These are phyloP conservation scores for Rhynchospora breviuscula DNA, from an alignment of 176 grass and related monocot species.

Conservation along the genomic window DNA sequence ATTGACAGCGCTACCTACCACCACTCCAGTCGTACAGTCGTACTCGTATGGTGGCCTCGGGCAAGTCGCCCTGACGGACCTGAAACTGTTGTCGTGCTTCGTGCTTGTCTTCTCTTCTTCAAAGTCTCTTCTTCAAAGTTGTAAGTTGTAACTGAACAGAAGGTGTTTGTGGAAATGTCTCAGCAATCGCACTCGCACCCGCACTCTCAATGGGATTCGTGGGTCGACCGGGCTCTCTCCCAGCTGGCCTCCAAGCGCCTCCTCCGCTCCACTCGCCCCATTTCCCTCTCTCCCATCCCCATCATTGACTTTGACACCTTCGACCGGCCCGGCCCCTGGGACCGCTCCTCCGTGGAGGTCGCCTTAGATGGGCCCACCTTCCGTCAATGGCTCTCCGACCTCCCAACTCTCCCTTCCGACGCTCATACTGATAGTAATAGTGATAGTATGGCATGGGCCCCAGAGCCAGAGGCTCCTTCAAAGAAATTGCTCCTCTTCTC, in stretches of 20 bases:
- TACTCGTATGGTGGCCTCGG: too few relatives aligned
- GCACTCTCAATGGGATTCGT: slow-evolving; percentile 41
- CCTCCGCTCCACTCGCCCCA: slow-evolving; percentile 55
- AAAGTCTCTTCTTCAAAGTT: too few relatives aligned
- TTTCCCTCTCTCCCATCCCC: slow-evolving; percentile 24
- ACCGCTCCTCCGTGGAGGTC: slow-evolving; percentile 54
- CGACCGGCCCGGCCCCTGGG: slow-evolving; percentile 52
- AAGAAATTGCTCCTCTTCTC: slow-evolving; percentile 72
- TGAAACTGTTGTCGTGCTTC: too few relatives aligned
- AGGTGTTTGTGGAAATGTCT: slow-evolving; percentile 46
- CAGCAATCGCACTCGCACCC: too few relatives aligned
- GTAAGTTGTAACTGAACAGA: too few relatives aligned
- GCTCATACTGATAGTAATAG: too few relatives aligned
- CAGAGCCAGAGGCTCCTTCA: too few relatives aligned
- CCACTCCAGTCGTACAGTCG: too few relatives aligned
- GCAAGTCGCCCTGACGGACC: neutral
- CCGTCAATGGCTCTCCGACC: slow-evolving; percentile 64
- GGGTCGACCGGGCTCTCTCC: slow-evolving; percentile 45
- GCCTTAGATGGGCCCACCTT: slow-evolving; percentile 48
- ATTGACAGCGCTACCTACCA: too few relatives aligned
- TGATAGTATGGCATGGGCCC: too few relatives aligned
- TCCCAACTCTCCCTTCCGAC: neutral
- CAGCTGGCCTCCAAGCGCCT: slow-evolving; percentile 49
- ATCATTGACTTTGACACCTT: slow-evolving; percentile 25
- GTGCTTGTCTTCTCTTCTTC: too few relatives aligned